Evolutionary conservation across 2,329 filamentous ascomycete species (phyloP), one percentile per base, ranked within the genome.

Genomic region (Rhinocladiella mackenziei): DNA sequence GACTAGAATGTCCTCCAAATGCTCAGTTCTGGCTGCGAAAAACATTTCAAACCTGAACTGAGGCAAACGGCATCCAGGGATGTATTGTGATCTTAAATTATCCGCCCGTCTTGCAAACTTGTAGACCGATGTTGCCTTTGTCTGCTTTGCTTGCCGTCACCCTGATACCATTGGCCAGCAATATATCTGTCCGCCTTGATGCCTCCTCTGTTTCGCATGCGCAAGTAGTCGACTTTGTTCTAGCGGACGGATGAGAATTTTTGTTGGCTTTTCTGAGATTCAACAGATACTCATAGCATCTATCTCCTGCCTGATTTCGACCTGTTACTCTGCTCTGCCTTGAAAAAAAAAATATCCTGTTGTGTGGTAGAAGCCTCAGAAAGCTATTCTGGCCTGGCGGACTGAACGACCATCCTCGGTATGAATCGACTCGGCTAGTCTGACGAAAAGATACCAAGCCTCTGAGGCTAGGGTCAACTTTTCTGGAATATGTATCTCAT

Each of bases 311-410:
- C 51, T 54, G 51, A 44, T 26, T 48, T 42, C 42, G 46, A 22
- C 31, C 31, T 48, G 48, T 51, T 54, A 51, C 46, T 52, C 46
- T 55, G 52, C 64, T 68, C 45, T 71, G 72, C 60, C 76, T 81
- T 35, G 32, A 20, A 35, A 20, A 81, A 78, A 71, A 79, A 80
- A 74, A 78, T 77, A 76, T 79, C 77, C 80, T 76, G 76, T 80
- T 80, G 78, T 77, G 76, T 75, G 75, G 68, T 67, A 71, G 69
- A 63, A 62, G 65, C 60, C 64, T 63, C 67, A 70, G 37, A 41
- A 36, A 36, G 38, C 46, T 49, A 49, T 45, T 39, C 39, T 38
- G 38, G 39, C 44, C 33, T 32, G 22, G 41, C n/a, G n/a, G n/a
- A n/a, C 41, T 43, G 45, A 28, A 36, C 28, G 40, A 45, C 30